phyloP scores from a whole-genome alignment of 2,329 filamentous ascomycete genomes.

The Aspergillus sp. region DNA sequence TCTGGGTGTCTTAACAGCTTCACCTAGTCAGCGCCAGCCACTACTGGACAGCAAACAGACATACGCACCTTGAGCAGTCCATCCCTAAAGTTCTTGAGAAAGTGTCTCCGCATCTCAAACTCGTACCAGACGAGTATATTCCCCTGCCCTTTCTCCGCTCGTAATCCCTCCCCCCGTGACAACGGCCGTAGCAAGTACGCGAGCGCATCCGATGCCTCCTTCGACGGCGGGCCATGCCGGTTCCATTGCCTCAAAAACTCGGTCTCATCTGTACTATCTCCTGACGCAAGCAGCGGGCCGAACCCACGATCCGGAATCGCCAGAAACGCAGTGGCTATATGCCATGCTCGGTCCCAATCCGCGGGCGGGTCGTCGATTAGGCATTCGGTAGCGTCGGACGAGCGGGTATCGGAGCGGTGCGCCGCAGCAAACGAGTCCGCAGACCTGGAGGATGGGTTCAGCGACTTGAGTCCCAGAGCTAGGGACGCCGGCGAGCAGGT shows the following conservation, averaged over 20 bases:
- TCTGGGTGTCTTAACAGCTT: conserved; percentile 18
- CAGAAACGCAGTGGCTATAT: conserved; percentile 31
- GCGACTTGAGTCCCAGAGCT: conserved; percentile 12
- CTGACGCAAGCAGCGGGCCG: conserved; percentile 14
- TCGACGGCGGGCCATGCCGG: conserved; percentile 17
- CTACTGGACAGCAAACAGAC: too few relatives aligned
- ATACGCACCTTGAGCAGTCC: conserved; percentile 27
- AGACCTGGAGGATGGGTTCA: conserved; percentile 9
- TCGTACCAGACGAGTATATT: conserved; percentile 35
- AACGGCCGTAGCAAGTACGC: conserved; percentile 19
- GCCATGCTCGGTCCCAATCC: conserved; percentile 36
- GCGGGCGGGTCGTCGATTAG: conserved; percentile 8
- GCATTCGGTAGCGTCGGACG: conserved; percentile 5
- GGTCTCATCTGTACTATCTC: conserved; percentile 18
- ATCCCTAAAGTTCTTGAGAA: conserved; percentile 28
- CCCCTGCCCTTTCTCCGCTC: conserved; percentile 12
- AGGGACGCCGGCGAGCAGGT: conserved; percentile 21
- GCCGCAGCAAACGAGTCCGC: conserved; percentile 1
- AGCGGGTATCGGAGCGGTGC: conserved; percentile 2
- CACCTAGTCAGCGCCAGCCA: not conserved
- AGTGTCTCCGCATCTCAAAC: conserved; percentile 36
- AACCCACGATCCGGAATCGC: conserved; percentile 28
- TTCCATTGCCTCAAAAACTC: conserved; percentile 23
- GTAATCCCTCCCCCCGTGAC: conserved; percentile 8
- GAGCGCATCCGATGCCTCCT: conserved; percentile 24